Evolutionary conservation across 768 basidiomycete genomes (phyloP).

Genomic region (Termitomyces sp.): DNA sequence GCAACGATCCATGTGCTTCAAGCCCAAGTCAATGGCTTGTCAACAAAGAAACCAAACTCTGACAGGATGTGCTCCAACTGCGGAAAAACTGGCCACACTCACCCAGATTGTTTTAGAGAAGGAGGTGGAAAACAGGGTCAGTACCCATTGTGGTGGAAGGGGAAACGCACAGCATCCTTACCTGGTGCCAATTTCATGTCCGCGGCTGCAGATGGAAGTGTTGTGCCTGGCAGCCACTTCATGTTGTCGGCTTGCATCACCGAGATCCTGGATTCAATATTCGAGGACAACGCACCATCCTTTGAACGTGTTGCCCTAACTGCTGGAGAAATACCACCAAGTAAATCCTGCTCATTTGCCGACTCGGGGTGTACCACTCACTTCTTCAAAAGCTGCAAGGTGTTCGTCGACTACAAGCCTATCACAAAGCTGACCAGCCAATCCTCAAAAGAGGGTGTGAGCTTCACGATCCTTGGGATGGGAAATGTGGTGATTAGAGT

Average conservation of each 20-base stretch:
- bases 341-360: background rate
- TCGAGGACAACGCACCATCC: background rate
- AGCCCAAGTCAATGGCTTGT: background rate
- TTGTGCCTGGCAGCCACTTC: background rate
- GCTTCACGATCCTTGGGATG: background rate
- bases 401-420: background rate
- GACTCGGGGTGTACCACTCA: background rate
- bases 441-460: background rate
- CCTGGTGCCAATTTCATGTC: background rate
- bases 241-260: background rate
- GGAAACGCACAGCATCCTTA: background rate
- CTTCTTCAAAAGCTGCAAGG: background rate
- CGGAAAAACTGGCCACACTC: background rate
- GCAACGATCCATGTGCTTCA: background rate
- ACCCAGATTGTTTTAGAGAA: background rate
- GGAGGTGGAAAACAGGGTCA: background rate
- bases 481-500: background rate
- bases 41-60: background rate
- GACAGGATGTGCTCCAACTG: background rate
- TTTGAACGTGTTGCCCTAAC: background rate
- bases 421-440: background rate
- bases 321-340: background rate
- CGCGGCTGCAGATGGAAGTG: background rate
- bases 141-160: background rate
- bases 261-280: background rate